phyloP scores from a whole-genome alignment of 305 asterid genomes.

The Nicotiana rustica region DNA sequence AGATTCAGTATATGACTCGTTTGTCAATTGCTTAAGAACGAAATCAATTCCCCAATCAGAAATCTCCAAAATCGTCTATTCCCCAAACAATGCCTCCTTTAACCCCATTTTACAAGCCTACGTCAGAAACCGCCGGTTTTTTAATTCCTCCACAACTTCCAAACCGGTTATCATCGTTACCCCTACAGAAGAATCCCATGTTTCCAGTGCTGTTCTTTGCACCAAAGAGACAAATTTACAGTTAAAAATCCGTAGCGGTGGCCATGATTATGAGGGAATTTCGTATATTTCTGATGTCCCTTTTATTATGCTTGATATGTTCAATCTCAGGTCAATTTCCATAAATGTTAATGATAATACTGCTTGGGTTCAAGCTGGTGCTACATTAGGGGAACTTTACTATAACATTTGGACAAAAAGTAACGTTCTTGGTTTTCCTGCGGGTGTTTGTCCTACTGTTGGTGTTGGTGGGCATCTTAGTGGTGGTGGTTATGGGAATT shows the following conservation, averaged over 20 bases:
- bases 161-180: slow-evolving; percentile 49
- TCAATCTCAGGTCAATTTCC: slow-evolving; percentile 40
- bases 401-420: slow-evolving; percentile 50
- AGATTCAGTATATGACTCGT: slow-evolving; percentile 2
- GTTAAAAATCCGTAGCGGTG: slow-evolving; percentile 52
- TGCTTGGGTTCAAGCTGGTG: slow-evolving; percentile 53
- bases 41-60: slow-evolving; percentile 1
- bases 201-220: slow-evolving; percentile 45
- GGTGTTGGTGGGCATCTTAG: slow-evolving; percentile 57
- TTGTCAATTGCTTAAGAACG: slow-evolving; percentile 39
- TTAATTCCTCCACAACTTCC: slow-evolving; percentile 39
- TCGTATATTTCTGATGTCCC: slow-evolving; percentile 38
- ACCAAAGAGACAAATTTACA: slow-evolving; percentile 30
- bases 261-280: slow-evolving; percentile 56
- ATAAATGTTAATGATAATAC: slow-evolving; percentile 32
- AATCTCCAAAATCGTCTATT: slow-evolving; percentile 39
- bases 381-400: slow-evolving; percentile 50
- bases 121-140: slow-evolving; percentile 50
- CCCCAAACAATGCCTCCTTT: slow-evolving; percentile 35
- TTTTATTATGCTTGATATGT: slow-evolving; percentile 40
- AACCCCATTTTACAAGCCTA: slow-evolving; percentile 38
- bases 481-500: slow-evolving; percentile 54
- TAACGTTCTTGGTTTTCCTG: slow-evolving; percentile 47
- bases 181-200: slow-evolving; percentile 43
- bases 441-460: slow-evolving; percentile 48